Conservation (phyloP, 352 stramenopile species). For the Globisporangium radiosum region DNA sequence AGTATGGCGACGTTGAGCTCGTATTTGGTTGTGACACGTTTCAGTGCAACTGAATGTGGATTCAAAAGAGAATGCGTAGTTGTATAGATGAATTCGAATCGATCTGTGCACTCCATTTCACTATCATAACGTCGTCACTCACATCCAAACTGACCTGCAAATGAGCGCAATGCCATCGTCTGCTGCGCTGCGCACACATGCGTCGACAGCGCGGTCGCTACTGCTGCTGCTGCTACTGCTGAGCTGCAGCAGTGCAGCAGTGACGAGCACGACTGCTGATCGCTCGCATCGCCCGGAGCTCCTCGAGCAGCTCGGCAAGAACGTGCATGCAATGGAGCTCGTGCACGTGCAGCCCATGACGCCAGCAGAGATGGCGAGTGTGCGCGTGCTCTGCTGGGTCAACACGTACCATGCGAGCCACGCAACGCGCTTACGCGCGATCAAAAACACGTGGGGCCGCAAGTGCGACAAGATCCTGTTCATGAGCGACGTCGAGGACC, state of each 20-base stretch:
- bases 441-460: slow-evolving; percentile 70
- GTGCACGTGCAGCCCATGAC: slow-evolving; percentile 54
- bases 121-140: too few species aligned
- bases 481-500: slow-evolving; percentile 78
- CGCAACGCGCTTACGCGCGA: slow-evolving; percentile 41
- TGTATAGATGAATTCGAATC: too few species aligned
- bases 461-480: slow-evolving; percentile 87
- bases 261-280: not conserved
- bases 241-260: not conserved
- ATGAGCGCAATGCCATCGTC: too few species aligned
- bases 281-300: slow-evolving; percentile 13
- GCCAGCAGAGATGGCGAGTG: slow-evolving; percentile 22
- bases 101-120: too few species aligned
- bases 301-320: slow-evolving; percentile 36
- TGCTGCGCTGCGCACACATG: not conserved
- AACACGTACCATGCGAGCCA: slow-evolving; percentile 84
- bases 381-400: slow-evolving; percentile 79
- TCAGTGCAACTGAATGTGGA: slow-evolving; percentile 32
- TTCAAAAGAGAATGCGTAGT: not conserved
- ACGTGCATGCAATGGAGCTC: slow-evolving; percentile 68
- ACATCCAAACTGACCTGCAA: too few species aligned
- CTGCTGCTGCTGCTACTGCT: not conserved
- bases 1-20: slow-evolving; percentile 59
- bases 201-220: not conserved
- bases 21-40: slow-evolving; percentile 62